Base-by-base conservation (phyloP, 257 asterid genomes). In the Gentiana straminea region DNA sequence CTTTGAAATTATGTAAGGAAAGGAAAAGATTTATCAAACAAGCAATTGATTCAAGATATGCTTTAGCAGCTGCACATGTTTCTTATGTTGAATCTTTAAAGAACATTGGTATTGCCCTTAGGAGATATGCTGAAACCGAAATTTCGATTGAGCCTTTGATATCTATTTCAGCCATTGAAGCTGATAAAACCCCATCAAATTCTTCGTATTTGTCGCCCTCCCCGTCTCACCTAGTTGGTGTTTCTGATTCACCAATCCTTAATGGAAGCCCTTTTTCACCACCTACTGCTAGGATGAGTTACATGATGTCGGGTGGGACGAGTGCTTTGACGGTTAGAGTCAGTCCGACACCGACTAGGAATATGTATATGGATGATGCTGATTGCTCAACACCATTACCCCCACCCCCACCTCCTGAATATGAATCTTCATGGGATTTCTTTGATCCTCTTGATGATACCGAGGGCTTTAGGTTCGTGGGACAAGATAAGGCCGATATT, bases 21-120 rank as follows among this genome's bases (percentile, higher is more conserved):
- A 78, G 98, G 75, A 91, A 84, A 55, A 80, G 77, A 53, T 83
- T 83, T 58, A 78, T 81, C 52, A 91, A 87, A 56, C 88, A 83
- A 80, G 98, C 97, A 3, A 82, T 81, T 55, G 97, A 91, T 74
- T 92, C 94, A 1, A 77, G 97, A 63, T 92, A 75, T 57, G 92
- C 90, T 51, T 72, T 88, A 60, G 98, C 98, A 39, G 98, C 98
- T 63, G 92, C 95, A 1, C 98, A 92, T 60, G 93, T 88, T 66
- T 83, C 95, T 0, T 92, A 92, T 60, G 79, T 81, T 65, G 84
- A 84, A 62, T 88, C 98, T 49, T 77, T 92, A 58, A 80, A 80
- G 55, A 88, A 81, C 71, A 76, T 88, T 63, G 98, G 98, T 63
- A 70, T 70, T 81, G 94, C 89, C 67, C 94, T 92, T 48, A 72